Evolutionary conservation across 371 early-diverging fungal genomes (phyloP).

Genomic region (Mucor indicus): DNA sequence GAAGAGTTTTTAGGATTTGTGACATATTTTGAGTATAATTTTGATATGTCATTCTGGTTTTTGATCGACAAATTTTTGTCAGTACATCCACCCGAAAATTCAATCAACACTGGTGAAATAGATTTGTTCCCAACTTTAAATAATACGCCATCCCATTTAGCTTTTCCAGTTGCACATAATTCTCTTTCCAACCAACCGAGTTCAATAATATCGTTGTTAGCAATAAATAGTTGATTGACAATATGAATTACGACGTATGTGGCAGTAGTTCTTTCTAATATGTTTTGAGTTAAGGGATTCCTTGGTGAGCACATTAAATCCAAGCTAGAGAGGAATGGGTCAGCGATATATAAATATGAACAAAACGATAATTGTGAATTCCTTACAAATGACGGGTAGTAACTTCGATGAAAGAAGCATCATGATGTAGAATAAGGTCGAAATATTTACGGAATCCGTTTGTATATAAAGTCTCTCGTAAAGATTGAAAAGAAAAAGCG

Average conservation of each 20-base stretch:
- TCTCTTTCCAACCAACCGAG: constrained; percentile 16
- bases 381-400: constrained; percentile 13
- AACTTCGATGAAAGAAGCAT: constrained; percentile 13
- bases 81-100: constrained; percentile 8
- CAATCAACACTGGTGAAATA: not conserved
- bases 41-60: constrained; percentile 3
- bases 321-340: constrained; percentile 11
- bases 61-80: constrained; percentile 3
- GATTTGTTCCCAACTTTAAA: constrained; percentile 5
- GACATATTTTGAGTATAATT: not conserved
- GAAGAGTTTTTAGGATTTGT: not conserved
- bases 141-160: constrained; percentile 5
- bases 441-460: constrained; percentile 8
- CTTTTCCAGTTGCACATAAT: constrained; percentile 16
- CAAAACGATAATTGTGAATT: constrained; percentile 6
- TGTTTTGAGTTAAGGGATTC: not conserved
- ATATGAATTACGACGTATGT: constrained; percentile 12
- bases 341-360: constrained; percentile 17
- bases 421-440: constrained; percentile 7
- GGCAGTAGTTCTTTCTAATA: constrained; percentile 9
- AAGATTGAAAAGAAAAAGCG: constrained; percentile 2
- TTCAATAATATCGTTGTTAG: constrained; percentile 15
- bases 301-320: constrained; percentile 9
- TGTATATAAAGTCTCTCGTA: constrained; percentile 9
- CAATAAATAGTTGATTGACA: constrained; percentile 12